phyloP scores from a whole-genome alignment of 768 basidiomycete genomes.

The Boletales sp. region DNA sequence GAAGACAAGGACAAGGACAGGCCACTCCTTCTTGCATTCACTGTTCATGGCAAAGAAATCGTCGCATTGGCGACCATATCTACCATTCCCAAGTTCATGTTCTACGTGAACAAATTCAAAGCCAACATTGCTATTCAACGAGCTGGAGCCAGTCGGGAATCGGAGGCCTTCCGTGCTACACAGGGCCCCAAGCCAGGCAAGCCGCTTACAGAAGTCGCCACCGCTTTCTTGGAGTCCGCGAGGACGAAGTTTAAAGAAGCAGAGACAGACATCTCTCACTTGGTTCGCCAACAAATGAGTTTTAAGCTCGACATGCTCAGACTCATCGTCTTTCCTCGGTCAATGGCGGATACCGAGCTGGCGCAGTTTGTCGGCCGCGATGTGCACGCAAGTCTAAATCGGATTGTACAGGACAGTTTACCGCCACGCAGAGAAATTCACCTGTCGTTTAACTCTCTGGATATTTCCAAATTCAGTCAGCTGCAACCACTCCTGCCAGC shows the following conservation, averaged over 20 bases:
- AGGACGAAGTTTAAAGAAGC: constrained; percentile 67
- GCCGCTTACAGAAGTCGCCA: constrained; percentile 80
- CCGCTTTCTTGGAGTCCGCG: constrained; percentile 77
- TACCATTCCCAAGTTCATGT: constrained; percentile 73
- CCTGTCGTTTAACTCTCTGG: constrained; percentile 72
- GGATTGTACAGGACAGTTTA: constrained; percentile 48
- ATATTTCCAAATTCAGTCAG: constrained; percentile 70
- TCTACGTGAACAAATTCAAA: constrained; percentile 71
- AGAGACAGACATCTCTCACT: constrained; percentile 54
- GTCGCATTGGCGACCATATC: constrained; percentile 65
- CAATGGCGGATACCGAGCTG: constrained; percentile 72
- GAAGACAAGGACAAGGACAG: constrained; percentile 23
- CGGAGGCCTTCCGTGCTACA: constrained; percentile 69
- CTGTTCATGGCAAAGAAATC: constrained; percentile 66
- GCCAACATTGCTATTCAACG: constrained; percentile 69
- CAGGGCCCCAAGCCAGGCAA: constrained; percentile 74
- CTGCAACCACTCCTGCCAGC: constrained; percentile 46
- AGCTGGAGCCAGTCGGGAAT: constrained; percentile 75
- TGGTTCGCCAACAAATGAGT: constrained; percentile 71
- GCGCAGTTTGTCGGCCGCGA: constrained; percentile 70
- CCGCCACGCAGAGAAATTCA: constrained; percentile 62
- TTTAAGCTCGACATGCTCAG: constrained; percentile 62
- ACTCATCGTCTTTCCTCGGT: constrained; percentile 74
- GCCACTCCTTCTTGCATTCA: constrained; percentile 72
- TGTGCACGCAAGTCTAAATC: constrained; percentile 67